Percentiles rank a stretch among this genome's conserved stretches.
These are phyloP conservation scores for Dictyophora rubrovolvata DNA, from an alignment of 768 basidiomycete genomes.

Conservation along the genomic window DNA sequence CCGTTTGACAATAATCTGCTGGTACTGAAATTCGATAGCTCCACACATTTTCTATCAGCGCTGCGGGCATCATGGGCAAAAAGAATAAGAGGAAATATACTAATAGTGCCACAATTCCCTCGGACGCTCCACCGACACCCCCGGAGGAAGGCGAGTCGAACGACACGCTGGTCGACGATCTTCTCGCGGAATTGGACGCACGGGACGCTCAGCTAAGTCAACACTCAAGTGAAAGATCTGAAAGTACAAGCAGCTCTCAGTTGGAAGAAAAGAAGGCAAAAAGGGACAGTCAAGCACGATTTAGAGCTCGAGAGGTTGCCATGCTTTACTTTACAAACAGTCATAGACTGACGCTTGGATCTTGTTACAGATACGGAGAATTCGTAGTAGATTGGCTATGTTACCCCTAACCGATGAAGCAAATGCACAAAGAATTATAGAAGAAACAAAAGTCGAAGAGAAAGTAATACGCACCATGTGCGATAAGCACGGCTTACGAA, in stretches of 20 bases:
- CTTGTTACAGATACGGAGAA: slow-evolving; percentile 53
- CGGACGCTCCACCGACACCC: slow-evolving; percentile 22
- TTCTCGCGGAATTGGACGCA: slow-evolving; percentile 67
- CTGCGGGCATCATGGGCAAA: slow-evolving; percentile 30
- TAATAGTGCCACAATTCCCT: slow-evolving; percentile 17
- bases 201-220: slow-evolving; percentile 39
- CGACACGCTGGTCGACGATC: slow-evolving; percentile 60
- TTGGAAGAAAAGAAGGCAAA: slow-evolving; percentile 26
- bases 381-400: slow-evolving; percentile 48
- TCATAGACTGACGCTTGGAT: not conserved
- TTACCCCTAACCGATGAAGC: slow-evolving; percentile 44
- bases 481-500: slow-evolving; percentile 51
- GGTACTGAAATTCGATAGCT: too few relatives aligned
- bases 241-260: slow-evolving; percentile 30
- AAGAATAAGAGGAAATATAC: slow-evolving; percentile 46
- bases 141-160: slow-evolving; percentile 27
- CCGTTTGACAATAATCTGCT: too few relatives aligned
- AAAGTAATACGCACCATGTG: slow-evolving; percentile 53
- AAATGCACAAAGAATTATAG: slow-evolving; percentile 47
- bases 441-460: slow-evolving; percentile 61
- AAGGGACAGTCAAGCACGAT: slow-evolving; percentile 51
- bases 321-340: not conserved
- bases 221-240: slow-evolving; percentile 36
- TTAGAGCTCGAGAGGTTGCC: slow-evolving; percentile 61
- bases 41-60: not conserved